Evolutionary conservation across 139 green algal genomes (phyloP).

Genomic region (Chlamydomonas sphaeroides): DNA sequence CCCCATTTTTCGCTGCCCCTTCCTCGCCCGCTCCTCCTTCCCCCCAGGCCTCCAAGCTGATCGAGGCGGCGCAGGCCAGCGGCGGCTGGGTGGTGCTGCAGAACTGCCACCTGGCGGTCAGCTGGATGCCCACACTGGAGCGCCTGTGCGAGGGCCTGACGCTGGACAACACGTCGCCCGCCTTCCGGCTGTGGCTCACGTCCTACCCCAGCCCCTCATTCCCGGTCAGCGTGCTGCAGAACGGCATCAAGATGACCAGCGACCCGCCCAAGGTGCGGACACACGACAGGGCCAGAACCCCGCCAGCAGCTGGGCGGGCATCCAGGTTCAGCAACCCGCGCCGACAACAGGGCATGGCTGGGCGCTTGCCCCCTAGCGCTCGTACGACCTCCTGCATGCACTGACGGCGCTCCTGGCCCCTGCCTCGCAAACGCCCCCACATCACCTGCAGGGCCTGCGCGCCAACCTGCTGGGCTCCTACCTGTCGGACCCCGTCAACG

Average conservation of each 20-base stretch:
- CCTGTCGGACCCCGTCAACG: slow-evolving; percentile 65
- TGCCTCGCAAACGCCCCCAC: neutral
- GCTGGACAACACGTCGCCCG: slow-evolving; percentile 54
- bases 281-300: too few relatives aligned
- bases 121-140: slow-evolving; percentile 76
- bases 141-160: slow-evolving; percentile 61
- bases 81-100: slow-evolving; percentile 85
- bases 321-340: too few relatives aligned
- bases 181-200: slow-evolving; percentile 66
- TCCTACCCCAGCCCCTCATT: slow-evolving; percentile 75
- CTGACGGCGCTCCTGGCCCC: neutral
- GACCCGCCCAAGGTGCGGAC: slow-evolving; percentile 78
- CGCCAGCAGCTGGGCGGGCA: too few relatives aligned
- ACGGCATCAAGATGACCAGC: slow-evolving; percentile 84
- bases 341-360: too few relatives aligned
- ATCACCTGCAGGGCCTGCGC: slow-evolving; percentile 60
- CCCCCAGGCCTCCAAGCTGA: slow-evolving; percentile 67
- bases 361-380: neutral
- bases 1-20: neutral
- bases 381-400: too few relatives aligned
- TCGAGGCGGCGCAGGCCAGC: slow-evolving; percentile 55
- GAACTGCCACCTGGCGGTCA: slow-evolving; percentile 78
- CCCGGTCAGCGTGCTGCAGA: slow-evolving; percentile 78
- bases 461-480: slow-evolving; percentile 71
- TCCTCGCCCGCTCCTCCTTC: too few relatives aligned